Evolutionary conservation across 352 stramenopile genomes (phyloP), one percentile per base, ranked within the genome.

Genomic region (Albugo candida): DNA sequence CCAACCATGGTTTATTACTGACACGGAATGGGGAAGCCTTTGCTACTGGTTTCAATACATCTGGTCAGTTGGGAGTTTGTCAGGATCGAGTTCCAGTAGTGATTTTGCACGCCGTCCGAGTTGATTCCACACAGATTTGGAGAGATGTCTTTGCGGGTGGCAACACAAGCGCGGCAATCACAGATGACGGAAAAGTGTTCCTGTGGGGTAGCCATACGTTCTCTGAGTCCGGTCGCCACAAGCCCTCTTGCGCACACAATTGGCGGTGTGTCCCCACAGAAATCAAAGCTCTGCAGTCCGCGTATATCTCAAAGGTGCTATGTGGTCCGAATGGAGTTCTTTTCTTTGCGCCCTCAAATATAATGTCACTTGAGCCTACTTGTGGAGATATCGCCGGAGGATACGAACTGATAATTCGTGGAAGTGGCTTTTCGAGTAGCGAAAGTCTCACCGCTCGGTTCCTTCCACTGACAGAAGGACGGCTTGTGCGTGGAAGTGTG

Each of bases 401-500:
- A 24, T 81, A 78, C 38, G 59, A 77, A 47, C 36, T 93, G 2
- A 53, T 60, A 8, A 63, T 89, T 48, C 52, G 51, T 20, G 80
- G 80, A 16, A 74, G 65, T 20, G 81, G 78, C 5, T 83, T 93
- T 43, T 93, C 76, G 76, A 36, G 60, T 5, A 87, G 62, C 39
- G 65, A 83, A 5, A 69, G 88, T 43, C 58, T 89, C 8, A 83
- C 74, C 5, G 72, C 91, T 51, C 64, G 71, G 1, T 93, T 93
- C 49, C 56, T 68, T 0, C 70, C 68, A 14, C 41, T 82, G 14
- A 74, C 55, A 1, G 68, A 85, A 38, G 73, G 70, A 10, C 48
- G 61, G 13, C 45, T 85, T 11, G 48, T 67, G 17, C 62, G 73
- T 0, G 73, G 70, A 5, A 70, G 56, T 1, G 49, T 85, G 13